Evolutionary conservation across 1,139 yeast species (phyloP), one percentile per base, ranked within the genome.

Genomic region (Yamadazyma jaroonii): DNA sequence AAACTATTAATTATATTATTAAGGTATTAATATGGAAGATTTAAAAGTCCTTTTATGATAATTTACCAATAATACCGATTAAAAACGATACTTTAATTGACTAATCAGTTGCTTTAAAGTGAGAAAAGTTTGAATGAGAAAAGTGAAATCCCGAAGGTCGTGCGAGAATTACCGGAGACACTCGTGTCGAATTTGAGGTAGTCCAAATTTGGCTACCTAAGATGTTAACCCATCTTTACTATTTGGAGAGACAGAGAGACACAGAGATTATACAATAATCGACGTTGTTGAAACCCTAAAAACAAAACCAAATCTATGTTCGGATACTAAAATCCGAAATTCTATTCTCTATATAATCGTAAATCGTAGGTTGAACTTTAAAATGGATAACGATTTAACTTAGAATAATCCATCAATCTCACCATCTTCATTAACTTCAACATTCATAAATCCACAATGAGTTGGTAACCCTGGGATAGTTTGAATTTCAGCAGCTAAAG

Each of bases 401-500:
- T 73, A 90, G 62, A 90, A 90, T 67, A 92, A 77, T 37, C 98
- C 98, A 52, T 88, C 95, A 53, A 92, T 90, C 57, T 90, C 95
- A 42, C 97, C 97, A 42, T 88, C 84, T 38, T 84, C 90, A 58
- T 85, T 84, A 45, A 92, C 95, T 64, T 92, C 97, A 42, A 92
- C 95, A 61, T 90, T 86, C 95, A 90, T 88, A 72, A 87, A 92
- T 30, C 97, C 97, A 65, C 95, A 84, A 57, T 87, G 92, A 20
- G 97, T 92, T 43, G 97, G 96, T 59, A 92, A 76, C 44, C 98
- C 98, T 22, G 98, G 98, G 52, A 92, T 90, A 37, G 98, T 92
- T 78, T 85, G 94, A 57, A 92, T 90, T 64, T 90, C 96, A 34
- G 96, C 97, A 10, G 97, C 97, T 54, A 92, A 77, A 6, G 97